Evolutionary conservation across 2,329 filamentous ascomycete species (phyloP).

Genomic region (Trichophyton rubrum): DNA sequence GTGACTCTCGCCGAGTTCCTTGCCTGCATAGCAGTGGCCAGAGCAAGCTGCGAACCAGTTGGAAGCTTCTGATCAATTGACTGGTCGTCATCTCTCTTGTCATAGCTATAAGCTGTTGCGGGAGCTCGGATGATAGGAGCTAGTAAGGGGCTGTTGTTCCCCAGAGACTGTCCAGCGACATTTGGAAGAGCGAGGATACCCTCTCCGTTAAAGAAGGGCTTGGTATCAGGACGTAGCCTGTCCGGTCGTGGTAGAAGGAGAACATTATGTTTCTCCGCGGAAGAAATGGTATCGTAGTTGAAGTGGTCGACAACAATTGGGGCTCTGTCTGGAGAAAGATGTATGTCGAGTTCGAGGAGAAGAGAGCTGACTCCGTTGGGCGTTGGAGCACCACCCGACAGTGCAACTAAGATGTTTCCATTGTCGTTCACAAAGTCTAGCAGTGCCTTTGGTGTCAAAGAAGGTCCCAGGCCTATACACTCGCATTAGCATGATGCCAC

Average conservation of each 20-base stretch:
- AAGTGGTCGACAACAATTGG: slow-evolving; percentile 89
- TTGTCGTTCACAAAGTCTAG: slow-evolving; percentile 84
- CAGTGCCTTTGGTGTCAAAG: slow-evolving; percentile 71
- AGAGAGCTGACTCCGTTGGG: slow-evolving; percentile 64
- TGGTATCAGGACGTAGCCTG: slow-evolving; percentile 53
- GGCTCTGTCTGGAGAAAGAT: slow-evolving; percentile 73
- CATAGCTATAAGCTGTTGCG: slow-evolving; percentile 81
- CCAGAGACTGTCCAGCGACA: slow-evolving; percentile 68
- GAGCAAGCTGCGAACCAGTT: slow-evolving; percentile 65
- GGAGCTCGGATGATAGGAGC: slow-evolving; percentile 72
- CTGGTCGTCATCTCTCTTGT: slow-evolving; percentile 70
- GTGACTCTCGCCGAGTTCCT: slow-evolving; percentile 86
- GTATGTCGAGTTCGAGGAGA: slow-evolving; percentile 77
- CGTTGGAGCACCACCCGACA: slow-evolving; percentile 59
- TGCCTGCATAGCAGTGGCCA: slow-evolving; percentile 79
- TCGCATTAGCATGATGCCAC: slow-evolving; percentile 8
- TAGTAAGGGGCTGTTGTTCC: slow-evolving; percentile 60
- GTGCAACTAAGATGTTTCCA: slow-evolving; percentile 79
- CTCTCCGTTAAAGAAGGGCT: slow-evolving; percentile 62
- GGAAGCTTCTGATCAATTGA: slow-evolving; percentile 71
- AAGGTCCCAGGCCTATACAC: slow-evolving; percentile 65
- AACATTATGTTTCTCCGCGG: slow-evolving; percentile 76
- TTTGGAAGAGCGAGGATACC: slow-evolving; percentile 68
- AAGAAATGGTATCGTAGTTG: slow-evolving; percentile 68
- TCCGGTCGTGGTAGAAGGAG: slow-evolving; percentile 61